A percentile compares a stretch with the other conserved stretches of the same genome.
Evolutionary conservation across 2,329 filamentous ascomycete species (phyloP).

Genomic region (Coniella vitis): DNA sequence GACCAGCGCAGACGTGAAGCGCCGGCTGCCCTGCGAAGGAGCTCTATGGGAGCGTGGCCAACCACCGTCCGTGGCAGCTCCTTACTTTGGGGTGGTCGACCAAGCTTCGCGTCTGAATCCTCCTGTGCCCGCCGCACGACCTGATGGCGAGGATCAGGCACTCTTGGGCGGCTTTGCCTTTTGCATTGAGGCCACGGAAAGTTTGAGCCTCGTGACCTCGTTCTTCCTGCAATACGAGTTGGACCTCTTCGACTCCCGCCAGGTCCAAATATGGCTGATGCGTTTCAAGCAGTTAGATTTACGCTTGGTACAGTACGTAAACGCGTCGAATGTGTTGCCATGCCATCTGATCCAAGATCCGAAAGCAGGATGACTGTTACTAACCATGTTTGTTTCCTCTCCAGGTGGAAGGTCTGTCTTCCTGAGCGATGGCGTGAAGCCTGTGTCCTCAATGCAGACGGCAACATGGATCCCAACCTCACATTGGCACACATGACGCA

Average conservation of each 20-base stretch:
- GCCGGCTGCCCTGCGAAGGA: slow-evolving; percentile 33
- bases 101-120: neutral
- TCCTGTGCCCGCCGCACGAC: neutral
- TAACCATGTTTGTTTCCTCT: too few relatives aligned
- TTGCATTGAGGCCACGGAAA: slow-evolving; percentile 39
- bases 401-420: slow-evolving; percentile 41
- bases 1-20: slow-evolving; percentile 29
- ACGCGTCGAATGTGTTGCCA: neutral
- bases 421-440: slow-evolving; percentile 35
- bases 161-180: slow-evolving; percentile 34
- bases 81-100: slow-evolving; percentile 34
- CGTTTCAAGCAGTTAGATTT: slow-evolving; percentile 39
- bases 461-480: slow-evolving; percentile 37
- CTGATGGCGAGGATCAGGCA: slow-evolving; percentile 1
- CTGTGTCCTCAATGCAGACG: slow-evolving; percentile 32
- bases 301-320: slow-evolving; percentile 29
- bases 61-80: slow-evolving; percentile 28
- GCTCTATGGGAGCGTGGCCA: slow-evolving; percentile 31
- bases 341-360: slow-evolving; percentile 16
- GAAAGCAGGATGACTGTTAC: too few relatives aligned
- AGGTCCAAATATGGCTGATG: slow-evolving; percentile 34
- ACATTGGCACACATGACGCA: slow-evolving; percentile 36
- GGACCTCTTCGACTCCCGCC: slow-evolving; percentile 28
- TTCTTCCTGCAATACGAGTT: slow-evolving; percentile 36
- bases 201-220: slow-evolving; percentile 33